Base-by-base conservation (phyloP, 148 eudicot species). In the Cornus florida region DNA sequence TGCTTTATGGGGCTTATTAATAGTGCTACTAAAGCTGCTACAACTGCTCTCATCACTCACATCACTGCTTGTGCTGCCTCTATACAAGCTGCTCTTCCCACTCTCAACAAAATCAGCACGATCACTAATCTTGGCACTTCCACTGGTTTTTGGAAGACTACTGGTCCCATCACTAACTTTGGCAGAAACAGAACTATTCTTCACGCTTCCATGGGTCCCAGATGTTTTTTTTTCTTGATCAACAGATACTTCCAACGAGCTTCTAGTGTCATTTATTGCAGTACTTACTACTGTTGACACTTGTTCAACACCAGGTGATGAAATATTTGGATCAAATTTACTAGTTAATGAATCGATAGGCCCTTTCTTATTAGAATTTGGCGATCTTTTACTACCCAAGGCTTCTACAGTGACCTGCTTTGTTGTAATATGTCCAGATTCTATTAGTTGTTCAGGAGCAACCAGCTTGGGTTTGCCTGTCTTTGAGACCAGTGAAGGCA, bases 11-110 rank as follows among this genome's bases (percentile, higher is more conserved):
- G 95, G 93, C 69, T 92, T 92, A 86, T 76, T 91, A 31, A 91
- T 74, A 67, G 83, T 81, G 84, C 89, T 88, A 78, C 90, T 89
- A 77, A 91, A 91, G 85, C 92, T 91, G 85, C 94, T 89, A 79
- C 91, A 88, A 33, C 87, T 88, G 82, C 94, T 91, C 72, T 91
- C 94, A 65, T 89, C 94, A 50, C 92, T 91, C 17, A 91, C 83
- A 78, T 91, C 92, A 76, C 84, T 89, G 83, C 92, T 87, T 16
- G 91, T 85, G 84, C 94, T 91, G 50, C 87, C 91, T 82, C 91
- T 80, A 69, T 86, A 86, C 84, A 88, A 46, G 74, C 94, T 91
- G 78, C 90, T 89, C 85, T 89, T 91, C 64, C 88, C 86, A 73
- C 92, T 91, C 75, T 89, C 94, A 12, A 83, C 83, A 80, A 85